A percentile compares a stretch with the other conserved stretches of the same genome.
phyloP scores from a whole-genome alignment of 345 rosid genomes.

The Acer campestre region DNA sequence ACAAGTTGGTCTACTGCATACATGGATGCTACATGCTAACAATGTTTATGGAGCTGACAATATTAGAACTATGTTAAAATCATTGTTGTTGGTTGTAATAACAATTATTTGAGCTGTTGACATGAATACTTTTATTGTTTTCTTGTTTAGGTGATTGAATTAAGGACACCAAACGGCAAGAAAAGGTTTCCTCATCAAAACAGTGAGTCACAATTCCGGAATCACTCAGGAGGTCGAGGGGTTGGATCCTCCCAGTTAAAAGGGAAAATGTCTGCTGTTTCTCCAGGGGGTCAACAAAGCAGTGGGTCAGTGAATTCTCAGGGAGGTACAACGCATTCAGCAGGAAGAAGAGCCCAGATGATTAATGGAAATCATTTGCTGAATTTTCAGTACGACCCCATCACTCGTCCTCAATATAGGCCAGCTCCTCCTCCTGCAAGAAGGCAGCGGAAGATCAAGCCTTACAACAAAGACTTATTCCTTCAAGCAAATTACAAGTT shows the following conservation, averaged over 20 bases:
- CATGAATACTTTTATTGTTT: background rate
- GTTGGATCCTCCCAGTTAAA: slow-evolving; percentile 43
- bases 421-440: slow-evolving; percentile 59
- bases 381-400: slow-evolving; percentile 92
- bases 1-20: background rate
- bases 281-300: slow-evolving; percentile 43
- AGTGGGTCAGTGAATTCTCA: slow-evolving; percentile 38
- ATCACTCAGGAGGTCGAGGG: slow-evolving; percentile 32
- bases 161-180: slow-evolving; percentile 35
- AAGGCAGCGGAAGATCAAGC: slow-evolving; percentile 64
- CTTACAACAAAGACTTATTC: slow-evolving; percentile 89
- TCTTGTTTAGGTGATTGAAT: slow-evolving; percentile 58
- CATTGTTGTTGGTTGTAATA: no score
- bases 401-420: slow-evolving; percentile 59
- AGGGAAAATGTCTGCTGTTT: slow-evolving; percentile 49
- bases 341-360: slow-evolving; percentile 73
- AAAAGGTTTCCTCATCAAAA: slow-evolving; percentile 39
- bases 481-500: slow-evolving; percentile 97
- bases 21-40: background rate
- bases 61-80: background rate
- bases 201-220: slow-evolving; percentile 23
- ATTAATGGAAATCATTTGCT: slow-evolving; percentile 82
- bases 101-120: background rate
- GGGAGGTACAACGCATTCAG: slow-evolving; percentile 45
- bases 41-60: background rate